phyloP scores from a whole-genome alignment of 192 early-diverging fungal species.

The Spizellomyces sp. region DNA sequence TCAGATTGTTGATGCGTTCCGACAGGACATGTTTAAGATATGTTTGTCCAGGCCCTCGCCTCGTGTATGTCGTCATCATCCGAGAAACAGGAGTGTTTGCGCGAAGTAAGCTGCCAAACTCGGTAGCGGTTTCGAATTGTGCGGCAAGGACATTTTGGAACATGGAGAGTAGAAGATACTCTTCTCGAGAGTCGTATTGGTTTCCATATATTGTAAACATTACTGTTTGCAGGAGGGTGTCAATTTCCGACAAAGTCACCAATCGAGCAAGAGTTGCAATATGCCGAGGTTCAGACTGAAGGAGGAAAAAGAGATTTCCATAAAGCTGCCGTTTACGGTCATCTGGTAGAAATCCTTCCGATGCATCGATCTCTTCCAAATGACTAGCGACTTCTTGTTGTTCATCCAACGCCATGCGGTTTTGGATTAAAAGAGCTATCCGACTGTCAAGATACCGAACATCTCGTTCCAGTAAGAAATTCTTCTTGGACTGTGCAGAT shows the following conservation, averaged over 20 bases:
- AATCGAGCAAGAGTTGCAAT: conserved; percentile 84
- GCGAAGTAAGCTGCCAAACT: conserved; percentile 84
- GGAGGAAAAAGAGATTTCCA: conserved; percentile 89
- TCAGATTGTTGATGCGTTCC: conserved; percentile 76
- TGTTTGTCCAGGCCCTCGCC: conserved; percentile 89
- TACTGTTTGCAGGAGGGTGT: conserved; percentile 90
- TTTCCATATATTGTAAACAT: conserved; percentile 98
- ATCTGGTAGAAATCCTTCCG: conserved; percentile 65
- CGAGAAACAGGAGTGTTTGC: conserved; percentile 97
- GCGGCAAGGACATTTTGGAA: conserved; percentile 91
- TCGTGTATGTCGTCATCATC: conserved; percentile 97
- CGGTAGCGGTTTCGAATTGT: conserved; percentile 91
- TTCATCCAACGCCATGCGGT: conserved; percentile 91
- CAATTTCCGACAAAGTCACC: conserved; percentile 87
- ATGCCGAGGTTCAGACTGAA: conserved; percentile 89
- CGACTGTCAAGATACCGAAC: conserved; percentile 89
- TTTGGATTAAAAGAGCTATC: conserved; percentile 91
- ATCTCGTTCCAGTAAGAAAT: conserved; percentile 91
- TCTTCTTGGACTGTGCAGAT: conserved; percentile 92
- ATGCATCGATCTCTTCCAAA: conserved; percentile 65
- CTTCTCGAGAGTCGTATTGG: conserved; percentile 95
- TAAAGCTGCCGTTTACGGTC: conserved; percentile 81
- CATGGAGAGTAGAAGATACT: conserved; percentile 93
- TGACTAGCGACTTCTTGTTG: conserved; percentile 75
- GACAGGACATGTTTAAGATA: conserved; percentile 86